phyloP scores from a whole-genome alignment of 176 grass and related monocot genomes.

The Raddia distichophylla region DNA sequence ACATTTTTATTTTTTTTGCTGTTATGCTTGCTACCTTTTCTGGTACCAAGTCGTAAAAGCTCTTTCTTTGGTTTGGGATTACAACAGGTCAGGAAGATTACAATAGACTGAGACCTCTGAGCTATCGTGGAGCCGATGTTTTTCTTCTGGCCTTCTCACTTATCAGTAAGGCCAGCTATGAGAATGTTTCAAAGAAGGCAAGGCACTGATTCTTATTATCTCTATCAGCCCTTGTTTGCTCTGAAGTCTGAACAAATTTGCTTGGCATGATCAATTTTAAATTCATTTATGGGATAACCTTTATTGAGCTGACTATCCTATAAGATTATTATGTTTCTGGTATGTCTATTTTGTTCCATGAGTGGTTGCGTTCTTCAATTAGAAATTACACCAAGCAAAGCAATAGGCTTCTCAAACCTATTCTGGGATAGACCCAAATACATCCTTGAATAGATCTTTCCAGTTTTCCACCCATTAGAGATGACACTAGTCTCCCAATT shows the following conservation, averaged over 20 bases:
- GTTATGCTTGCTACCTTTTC: not conserved
- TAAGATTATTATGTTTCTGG: slow-evolving; percentile 16
- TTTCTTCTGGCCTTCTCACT: slow-evolving; percentile 84
- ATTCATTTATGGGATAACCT: not conserved
- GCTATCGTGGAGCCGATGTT: slow-evolving; percentile 80
- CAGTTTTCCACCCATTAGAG: not conserved
- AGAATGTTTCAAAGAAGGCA: slow-evolving; percentile 86
- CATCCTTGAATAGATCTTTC: not conserved
- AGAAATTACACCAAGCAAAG: not conserved
- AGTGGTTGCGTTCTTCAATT: slow-evolving; percentile 1
- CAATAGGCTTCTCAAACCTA: slow-evolving; percentile 8
- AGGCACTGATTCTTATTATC: slow-evolving; percentile 29
- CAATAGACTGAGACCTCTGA: slow-evolving; percentile 80
- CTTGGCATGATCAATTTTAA: slow-evolving; percentile 21
- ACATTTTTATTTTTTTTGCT: not conserved
- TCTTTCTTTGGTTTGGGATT: slow-evolving; percentile 6
- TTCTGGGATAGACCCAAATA: not conserved
- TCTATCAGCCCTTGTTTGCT: slow-evolving; percentile 14
- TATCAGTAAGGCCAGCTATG: slow-evolving; percentile 81
- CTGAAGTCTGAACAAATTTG: not conserved
- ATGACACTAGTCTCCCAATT: not conserved
- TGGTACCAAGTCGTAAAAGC: slow-evolving; percentile 10
- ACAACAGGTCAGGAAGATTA: slow-evolving; percentile 80
- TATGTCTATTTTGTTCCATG: not conserved
- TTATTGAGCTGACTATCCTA: not conserved